Evolutionary conservation across 495 filamentous ascomycete genomes (phyloP).

Genomic region (Daldinia caldariorum): DNA sequence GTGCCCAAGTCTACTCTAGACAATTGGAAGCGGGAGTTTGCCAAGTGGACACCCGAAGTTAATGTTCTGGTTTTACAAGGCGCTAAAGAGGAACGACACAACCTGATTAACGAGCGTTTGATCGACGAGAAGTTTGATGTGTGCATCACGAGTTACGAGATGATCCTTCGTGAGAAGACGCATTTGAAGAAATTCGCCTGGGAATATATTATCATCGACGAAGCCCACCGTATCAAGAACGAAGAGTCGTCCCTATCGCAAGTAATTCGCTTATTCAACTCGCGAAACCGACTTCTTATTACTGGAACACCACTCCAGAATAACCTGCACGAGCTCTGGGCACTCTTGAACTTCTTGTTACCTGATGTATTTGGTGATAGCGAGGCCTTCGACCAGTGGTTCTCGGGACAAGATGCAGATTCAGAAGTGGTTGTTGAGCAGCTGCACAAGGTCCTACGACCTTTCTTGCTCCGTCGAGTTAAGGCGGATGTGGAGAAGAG

Average conservation of each 20-base stretch:
- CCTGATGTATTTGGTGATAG: slow-evolving; percentile 98
- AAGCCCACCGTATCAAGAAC: slow-evolving; percentile 99
- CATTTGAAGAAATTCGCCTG: slow-evolving; percentile 98
- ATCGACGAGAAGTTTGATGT: slow-evolving; percentile 93
- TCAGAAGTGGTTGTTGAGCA: slow-evolving; percentile 98
- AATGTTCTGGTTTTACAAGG: slow-evolving; percentile 95
- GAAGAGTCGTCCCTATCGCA: slow-evolving; percentile 97
- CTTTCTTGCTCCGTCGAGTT: slow-evolving; percentile 94
- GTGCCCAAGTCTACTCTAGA: slow-evolving; percentile 98
- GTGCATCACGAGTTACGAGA: slow-evolving; percentile 95
- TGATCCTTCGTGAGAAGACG: slow-evolving; percentile 94
- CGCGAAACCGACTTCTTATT: slow-evolving; percentile 92
- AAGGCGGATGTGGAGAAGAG: slow-evolving; percentile 99
- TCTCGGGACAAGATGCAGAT: slow-evolving; percentile 85
- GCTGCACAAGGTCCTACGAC: slow-evolving; percentile 89
- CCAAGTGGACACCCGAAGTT: slow-evolving; percentile 93
- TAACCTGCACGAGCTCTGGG: slow-evolving; percentile 99
- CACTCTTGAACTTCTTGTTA: slow-evolving; percentile 93
- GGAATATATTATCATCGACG: slow-evolving; percentile 99
- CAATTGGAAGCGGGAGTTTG: slow-evolving; percentile 97
- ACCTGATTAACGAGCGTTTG: slow-evolving; percentile 89
- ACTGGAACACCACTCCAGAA: slow-evolving; percentile 98
- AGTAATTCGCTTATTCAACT: slow-evolving; percentile 97
- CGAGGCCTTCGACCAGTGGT: slow-evolving; percentile 99
- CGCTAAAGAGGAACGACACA: slow-evolving; percentile 89